A percentile compares a stretch with the other conserved stretches of the same genome.
Conservation (phyloP, 164 flowering plant species). For the Annona cherimola region DNA sequence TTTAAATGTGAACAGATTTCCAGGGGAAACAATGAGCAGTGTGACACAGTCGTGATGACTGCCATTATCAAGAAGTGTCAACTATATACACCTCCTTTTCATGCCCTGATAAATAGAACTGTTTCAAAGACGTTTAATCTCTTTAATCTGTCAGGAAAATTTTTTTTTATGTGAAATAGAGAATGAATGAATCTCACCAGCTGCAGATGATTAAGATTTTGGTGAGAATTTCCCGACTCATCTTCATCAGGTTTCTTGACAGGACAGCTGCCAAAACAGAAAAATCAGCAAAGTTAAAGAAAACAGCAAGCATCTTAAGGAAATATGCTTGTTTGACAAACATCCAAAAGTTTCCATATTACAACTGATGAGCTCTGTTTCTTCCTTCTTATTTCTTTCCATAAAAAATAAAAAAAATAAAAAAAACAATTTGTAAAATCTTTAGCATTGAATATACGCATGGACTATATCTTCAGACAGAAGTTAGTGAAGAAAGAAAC, state of each 20-base stretch:
- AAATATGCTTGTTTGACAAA: neutral
- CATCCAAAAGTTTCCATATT: neutral
- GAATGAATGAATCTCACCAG: conserved; percentile 22
- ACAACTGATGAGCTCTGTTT: neutral
- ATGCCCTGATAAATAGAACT: no score
- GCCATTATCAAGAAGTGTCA: no score
- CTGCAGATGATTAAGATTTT: conserved; percentile 19
- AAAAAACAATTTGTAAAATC: neutral
- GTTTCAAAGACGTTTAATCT: no score
- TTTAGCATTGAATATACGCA: neutral
- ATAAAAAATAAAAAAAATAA: no score
- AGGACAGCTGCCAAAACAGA: conserved; percentile 32
- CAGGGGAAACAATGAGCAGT: neutral
- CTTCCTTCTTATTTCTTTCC: neutral
- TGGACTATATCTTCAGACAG: neutral
- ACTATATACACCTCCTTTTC: no score
- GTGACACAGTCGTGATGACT: no score
- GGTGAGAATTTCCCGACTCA: conserved; percentile 10
- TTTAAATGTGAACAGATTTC: neutral
- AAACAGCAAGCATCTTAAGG: neutral
- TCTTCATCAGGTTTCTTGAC: conserved; percentile 24
- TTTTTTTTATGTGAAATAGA: no score
- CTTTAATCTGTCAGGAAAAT: no score
- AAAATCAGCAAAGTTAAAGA: neutral
- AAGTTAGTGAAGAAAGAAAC: neutral